Evolutionary conservation across 345 rosid genomes (phyloP), one percentile per base, ranked within the genome.

Genomic region (Gynandropsis gynandra): DNA sequence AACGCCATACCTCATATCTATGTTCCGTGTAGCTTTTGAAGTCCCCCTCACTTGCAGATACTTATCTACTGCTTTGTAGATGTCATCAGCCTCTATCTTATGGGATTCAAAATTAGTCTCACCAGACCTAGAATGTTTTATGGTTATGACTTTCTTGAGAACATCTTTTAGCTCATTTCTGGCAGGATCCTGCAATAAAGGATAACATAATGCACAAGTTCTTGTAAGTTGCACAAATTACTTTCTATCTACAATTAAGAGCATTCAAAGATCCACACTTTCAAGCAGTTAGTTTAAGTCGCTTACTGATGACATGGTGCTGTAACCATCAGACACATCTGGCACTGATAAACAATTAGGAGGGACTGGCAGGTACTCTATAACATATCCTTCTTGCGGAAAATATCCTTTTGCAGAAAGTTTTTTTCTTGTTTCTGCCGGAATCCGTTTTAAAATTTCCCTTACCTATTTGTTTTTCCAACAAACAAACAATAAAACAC

Each of bases 321-420:
- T 92, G 47, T 58, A 68, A 58, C 95, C 97, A 67, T 92, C 97
- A 10, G 96, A 87, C 54, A 78, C 50, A 16, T 85, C 98, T 16
- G 97, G 98, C 41, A 85, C 89, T 8, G 96, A 79, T 65, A 92
- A 67, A 68, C 97, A 92, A 54, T 92, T 92, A 4, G 98, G 97
- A 12, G 98, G 97, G 60, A 92, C 96, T 14, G 98, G 97, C 59
- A 92, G 68, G 67, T 68, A 75, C 9, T 66, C 79, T 47, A 92
- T 1, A 32, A 92, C 64, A 54, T 82, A 92, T 61, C 98, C 98
- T 59, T 92, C 93, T 59, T 92, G 98, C 42, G 96, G 95, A 56
- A 85, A 77, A 61, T 76, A 87, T 47, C 93, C 97, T 68, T 82
- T 92, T 27, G 72, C 74, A 40, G 74, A 47, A 48, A 92, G 95